These are phyloP conservation scores for Trichoderma harzianum DNA, from an alignment of 2,329 filamentous ascomycete genomes.

Conservation along the genomic window DNA sequence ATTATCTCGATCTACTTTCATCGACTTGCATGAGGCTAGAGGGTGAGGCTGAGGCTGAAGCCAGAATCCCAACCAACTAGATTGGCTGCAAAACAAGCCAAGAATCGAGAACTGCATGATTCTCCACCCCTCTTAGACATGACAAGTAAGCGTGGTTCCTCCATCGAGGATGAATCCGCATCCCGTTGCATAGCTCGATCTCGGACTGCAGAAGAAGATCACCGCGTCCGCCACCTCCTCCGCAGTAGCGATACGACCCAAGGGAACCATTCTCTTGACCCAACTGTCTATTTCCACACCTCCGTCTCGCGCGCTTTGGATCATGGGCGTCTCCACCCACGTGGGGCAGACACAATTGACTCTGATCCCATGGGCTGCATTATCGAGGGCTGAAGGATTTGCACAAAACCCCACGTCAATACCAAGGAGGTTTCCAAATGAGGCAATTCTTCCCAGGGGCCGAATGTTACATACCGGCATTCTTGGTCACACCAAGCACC, in stretches of 20 bases:
- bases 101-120: not conserved
- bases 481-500: constrained; percentile 20
- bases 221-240: constrained; percentile 71
- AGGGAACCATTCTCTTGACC: constrained; percentile 15
- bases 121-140: not conserved
- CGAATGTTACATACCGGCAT: constrained; percentile 14
- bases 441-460: not conserved
- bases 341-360: constrained; percentile 26
- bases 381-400: constrained; percentile 18
- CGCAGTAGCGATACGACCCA: constrained; percentile 57
- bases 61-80: not conserved
- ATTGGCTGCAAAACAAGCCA: not conserved
- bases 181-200: constrained; percentile 18
- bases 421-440: not conserved
- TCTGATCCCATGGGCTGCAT: constrained; percentile 17
- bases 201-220: constrained; percentile 52
- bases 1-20: not conserved
- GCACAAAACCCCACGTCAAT: not conserved
- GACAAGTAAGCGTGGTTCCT: constrained; percentile 16
- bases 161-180: constrained; percentile 16
- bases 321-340: constrained; percentile 22
- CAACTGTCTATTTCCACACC: not conserved
- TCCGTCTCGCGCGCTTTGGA: constrained; percentile 4
- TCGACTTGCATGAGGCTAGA: not conserved
- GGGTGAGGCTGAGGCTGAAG: not conserved